A percentile compares a stretch with the other conserved stretches of the same genome.
Evolutionary conservation across 805 yeast species (phyloP).

Genomic region (Candida coleopterorum): DNA sequence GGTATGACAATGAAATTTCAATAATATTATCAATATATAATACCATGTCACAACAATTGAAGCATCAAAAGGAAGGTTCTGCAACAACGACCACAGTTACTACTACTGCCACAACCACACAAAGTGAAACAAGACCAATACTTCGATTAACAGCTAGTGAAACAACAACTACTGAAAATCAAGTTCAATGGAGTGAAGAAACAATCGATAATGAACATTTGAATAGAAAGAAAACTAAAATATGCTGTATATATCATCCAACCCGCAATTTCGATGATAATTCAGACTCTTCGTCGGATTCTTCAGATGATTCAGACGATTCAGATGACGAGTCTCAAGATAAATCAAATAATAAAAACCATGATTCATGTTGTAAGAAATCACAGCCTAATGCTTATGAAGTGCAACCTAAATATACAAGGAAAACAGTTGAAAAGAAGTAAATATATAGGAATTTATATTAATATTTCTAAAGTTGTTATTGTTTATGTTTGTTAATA

Average conservation of each 20-base stretch:
- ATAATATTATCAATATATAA: background rate
- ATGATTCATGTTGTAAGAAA: constrained; percentile 14
- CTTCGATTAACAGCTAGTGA: constrained; percentile 15
- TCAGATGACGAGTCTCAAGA: constrained; percentile 13
- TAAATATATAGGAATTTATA: constrained; percentile 1
- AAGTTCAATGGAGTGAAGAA: constrained; percentile 80
- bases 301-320: constrained; percentile 21
- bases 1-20: background rate
- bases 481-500: no score
- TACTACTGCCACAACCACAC: background rate
- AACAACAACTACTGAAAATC: constrained; percentile 10
- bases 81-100: background rate
- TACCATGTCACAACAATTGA: background rate
- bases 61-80: background rate
- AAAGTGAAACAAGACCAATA: constrained; percentile 9
- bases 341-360: constrained; percentile 11
- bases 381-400: constrained; percentile 78
- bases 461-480: no score
- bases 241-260: constrained; percentile 84
- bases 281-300: constrained; percentile 36
- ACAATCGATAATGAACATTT: constrained; percentile 86
- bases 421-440: constrained; percentile 6
- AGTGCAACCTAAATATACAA: constrained; percentile 64
- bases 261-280: constrained; percentile 46
- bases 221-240: constrained; percentile 85